These are phyloP conservation scores for Phlebopus sp. DNA, from an alignment of 1,284 basidiomycete genomes.

Conservation along the genomic window DNA sequence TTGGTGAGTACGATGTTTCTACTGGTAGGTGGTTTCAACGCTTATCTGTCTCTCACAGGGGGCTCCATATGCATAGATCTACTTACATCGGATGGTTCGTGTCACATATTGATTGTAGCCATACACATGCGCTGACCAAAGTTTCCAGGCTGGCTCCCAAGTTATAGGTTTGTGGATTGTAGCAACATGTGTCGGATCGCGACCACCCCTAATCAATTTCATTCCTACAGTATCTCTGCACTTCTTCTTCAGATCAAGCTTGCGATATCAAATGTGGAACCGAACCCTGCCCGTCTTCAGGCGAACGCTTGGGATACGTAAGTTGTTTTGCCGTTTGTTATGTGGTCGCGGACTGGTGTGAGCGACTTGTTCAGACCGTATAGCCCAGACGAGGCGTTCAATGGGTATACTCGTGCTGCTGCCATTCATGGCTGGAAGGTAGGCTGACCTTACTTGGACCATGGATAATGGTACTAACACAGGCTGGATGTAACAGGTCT, in stretches of 20 bases:
- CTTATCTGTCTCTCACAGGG: constrained; percentile 32
- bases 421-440: constrained; percentile 58
- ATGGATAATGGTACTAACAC: neutral
- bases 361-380: constrained; percentile 40
- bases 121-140: neutral
- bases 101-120: neutral
- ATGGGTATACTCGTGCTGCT: constrained; percentile 57
- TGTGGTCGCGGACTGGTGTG: neutral
- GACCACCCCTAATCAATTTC: neutral
- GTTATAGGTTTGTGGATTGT: constrained; percentile 45
- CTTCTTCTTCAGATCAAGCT: constrained; percentile 62
- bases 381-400: constrained; percentile 48
- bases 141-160: constrained; percentile 55
- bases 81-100: constrained; percentile 55
- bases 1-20: constrained; percentile 37
- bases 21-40: neutral
- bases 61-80: constrained; percentile 71
- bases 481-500: too few relatives aligned
- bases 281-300: constrained; percentile 50
- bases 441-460: constrained; percentile 12
- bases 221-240: constrained; percentile 47
- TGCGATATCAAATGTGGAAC: constrained; percentile 58
- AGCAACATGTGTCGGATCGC: too few relatives aligned
- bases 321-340: constrained; percentile 7
- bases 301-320: constrained; percentile 39